Conservation (phyloP, 2,329 filamentous ascomycete genomes). For the Monosporascus sp. region DNA sequence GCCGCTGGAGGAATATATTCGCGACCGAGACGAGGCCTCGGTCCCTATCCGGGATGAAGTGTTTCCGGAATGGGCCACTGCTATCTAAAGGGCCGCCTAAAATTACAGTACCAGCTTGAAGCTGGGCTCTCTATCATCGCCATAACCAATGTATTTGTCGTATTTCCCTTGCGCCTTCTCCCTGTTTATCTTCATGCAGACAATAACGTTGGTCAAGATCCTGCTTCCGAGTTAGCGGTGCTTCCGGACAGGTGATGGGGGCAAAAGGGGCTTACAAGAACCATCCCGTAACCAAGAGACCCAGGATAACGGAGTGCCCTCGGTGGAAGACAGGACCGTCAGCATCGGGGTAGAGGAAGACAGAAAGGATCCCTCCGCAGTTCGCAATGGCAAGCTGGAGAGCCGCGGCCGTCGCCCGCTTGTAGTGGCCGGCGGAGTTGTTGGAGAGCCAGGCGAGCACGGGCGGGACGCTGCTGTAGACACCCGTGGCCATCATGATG, state of each 20-base stretch:
- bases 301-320: constrained; percentile 57
- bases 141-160: constrained; percentile 48
- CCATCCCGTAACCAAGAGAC: constrained; percentile 58
- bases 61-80: no score
- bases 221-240: constrained; percentile 30
- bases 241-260: no score
- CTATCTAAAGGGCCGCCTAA: no score
- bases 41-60: constrained; percentile 8
- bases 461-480: constrained; percentile 58
- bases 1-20: constrained; percentile 26
- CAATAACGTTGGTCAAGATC: constrained; percentile 54
- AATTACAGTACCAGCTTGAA: constrained; percentile 55
- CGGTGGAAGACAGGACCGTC: constrained; percentile 54
- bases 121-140: constrained; percentile 58
- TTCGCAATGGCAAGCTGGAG: constrained; percentile 64
- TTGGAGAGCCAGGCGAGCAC: constrained; percentile 63
- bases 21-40: constrained; percentile 29
- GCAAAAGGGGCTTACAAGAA: constrained; percentile 47
- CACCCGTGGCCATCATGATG: constrained; percentile 60
- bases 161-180: constrained; percentile 59
- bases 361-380: constrained; percentile 60
- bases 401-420: constrained; percentile 61
- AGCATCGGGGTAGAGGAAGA: constrained; percentile 54
- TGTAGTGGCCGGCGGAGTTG: constrained; percentile 48
- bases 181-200: constrained; percentile 58